phyloP scores from a whole-genome alignment of 805 yeast species.

The Candida hungchunana region DNA sequence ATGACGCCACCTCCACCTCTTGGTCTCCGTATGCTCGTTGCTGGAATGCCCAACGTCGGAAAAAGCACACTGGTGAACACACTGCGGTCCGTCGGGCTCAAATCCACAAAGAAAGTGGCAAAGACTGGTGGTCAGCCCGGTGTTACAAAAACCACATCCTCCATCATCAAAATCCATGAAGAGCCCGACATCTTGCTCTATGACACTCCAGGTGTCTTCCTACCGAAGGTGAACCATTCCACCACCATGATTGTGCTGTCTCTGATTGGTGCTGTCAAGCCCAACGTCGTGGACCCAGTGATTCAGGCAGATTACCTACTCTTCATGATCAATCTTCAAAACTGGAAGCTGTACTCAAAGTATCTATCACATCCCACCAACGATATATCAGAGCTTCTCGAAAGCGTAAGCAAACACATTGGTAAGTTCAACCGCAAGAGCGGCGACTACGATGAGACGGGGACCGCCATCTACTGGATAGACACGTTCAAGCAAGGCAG shows the following conservation, averaged over 20 bases:
- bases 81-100: slow-evolving; percentile 40
- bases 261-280: slow-evolving; percentile 70
- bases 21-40: slow-evolving; percentile 71
- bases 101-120: slow-evolving; percentile 61
- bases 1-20: slow-evolving; percentile 75
- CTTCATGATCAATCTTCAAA: slow-evolving; percentile 65
- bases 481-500: slow-evolving; percentile 59
- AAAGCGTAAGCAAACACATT: slow-evolving; percentile 41
- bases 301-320: slow-evolving; percentile 83
- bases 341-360: slow-evolving; percentile 27
- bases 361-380: slow-evolving; percentile 66
- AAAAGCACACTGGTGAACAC: slow-evolving; percentile 84
- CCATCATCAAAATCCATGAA: slow-evolving; percentile 57
- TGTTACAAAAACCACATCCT: slow-evolving; percentile 76
- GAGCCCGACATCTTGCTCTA: slow-evolving; percentile 65
- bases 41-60: slow-evolving; percentile 98
- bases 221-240: slow-evolving; percentile 64
- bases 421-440: slow-evolving; percentile 28
- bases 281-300: slow-evolving; percentile 71
- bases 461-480: slow-evolving; percentile 62
- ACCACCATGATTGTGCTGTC: slow-evolving; percentile 73
- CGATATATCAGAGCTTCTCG: slow-evolving; percentile 53
- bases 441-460: slow-evolving; percentile 45
- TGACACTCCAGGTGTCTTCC: slow-evolving; percentile 91
- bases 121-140: slow-evolving; percentile 87